Evolutionary conservation across 495 filamentous ascomycete species (phyloP).

Genomic region (Penicillium chermesinum): DNA sequence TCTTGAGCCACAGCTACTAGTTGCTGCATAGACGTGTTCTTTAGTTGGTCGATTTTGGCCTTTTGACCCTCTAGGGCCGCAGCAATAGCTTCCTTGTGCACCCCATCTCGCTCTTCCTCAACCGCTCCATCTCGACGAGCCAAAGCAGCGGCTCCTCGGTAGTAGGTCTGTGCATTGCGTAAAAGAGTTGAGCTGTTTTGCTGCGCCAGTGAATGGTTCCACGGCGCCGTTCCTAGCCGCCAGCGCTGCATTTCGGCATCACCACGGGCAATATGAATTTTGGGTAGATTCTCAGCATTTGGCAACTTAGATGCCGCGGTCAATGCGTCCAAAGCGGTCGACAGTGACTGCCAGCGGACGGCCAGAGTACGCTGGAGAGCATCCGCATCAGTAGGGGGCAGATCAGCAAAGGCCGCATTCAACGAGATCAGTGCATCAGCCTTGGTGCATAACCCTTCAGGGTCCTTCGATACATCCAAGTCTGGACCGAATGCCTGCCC

Average conservation of each 20-base stretch:
- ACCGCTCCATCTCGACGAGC: slow-evolving; percentile 35
- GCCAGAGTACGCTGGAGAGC: slow-evolving; percentile 20
- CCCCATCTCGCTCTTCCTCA: slow-evolving; percentile 45
- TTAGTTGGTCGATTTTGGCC: slow-evolving; percentile 36
- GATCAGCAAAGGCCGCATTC: slow-evolving; percentile 37
- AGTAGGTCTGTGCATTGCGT: slow-evolving; percentile 61
- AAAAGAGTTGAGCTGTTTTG: slow-evolving; percentile 47
- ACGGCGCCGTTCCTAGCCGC: slow-evolving; percentile 46
- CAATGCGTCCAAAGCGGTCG: slow-evolving; percentile 42
- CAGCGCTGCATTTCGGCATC: slow-evolving; percentile 58
- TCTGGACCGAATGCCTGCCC: slow-evolving; percentile 36
- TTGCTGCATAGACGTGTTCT: slow-evolving; percentile 23
- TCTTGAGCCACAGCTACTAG: slow-evolving; percentile 39
- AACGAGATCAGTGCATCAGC: slow-evolving; percentile 56
- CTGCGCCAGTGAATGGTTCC: slow-evolving; percentile 40
- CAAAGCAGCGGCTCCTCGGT: slow-evolving; percentile 53
- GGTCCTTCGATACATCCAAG: slow-evolving; percentile 38
- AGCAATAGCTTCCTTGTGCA: slow-evolving; percentile 41
- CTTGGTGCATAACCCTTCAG: slow-evolving; percentile 50
- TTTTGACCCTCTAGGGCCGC: slow-evolving; percentile 40
- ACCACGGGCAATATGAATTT: slow-evolving; percentile 57
- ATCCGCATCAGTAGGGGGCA: slow-evolving; percentile 27
- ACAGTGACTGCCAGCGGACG: slow-evolving; percentile 48
- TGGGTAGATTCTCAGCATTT: slow-evolving; percentile 47
- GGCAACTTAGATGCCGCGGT: slow-evolving; percentile 51